Evolutionary conservation across 2,329 filamentous ascomycete species (phyloP).

Genomic region (Epichloe baconii): DNA sequence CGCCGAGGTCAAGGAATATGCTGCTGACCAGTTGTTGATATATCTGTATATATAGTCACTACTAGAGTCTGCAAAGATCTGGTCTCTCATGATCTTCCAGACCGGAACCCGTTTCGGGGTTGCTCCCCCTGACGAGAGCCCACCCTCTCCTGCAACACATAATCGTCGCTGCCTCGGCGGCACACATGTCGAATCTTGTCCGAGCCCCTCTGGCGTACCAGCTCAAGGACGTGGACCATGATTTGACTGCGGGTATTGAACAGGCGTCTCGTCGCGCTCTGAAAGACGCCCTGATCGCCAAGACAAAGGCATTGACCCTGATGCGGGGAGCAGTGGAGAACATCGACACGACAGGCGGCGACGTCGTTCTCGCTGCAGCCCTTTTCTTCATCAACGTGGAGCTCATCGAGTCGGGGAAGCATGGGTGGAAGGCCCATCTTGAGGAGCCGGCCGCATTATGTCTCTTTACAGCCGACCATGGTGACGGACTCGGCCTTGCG

Average conservation of each 20-base stretch:
- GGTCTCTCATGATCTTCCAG: constrained; percentile 30
- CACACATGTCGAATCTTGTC: constrained; percentile 32
- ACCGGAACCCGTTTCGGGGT: constrained; percentile 32
- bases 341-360: constrained; percentile 23
- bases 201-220: constrained; percentile 16
- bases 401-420: constrained; percentile 34
- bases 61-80: constrained; percentile 40
- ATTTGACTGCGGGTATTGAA: constrained; percentile 4
- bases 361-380: constrained; percentile 31
- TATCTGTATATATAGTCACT: constrained; percentile 24
- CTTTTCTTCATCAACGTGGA: constrained; percentile 38
- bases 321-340: constrained; percentile 27
- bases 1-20: not conserved
- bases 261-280: constrained; percentile 18
- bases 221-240: not conserved
- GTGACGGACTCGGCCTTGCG: constrained; percentile 23
- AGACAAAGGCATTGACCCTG: constrained; percentile 30
- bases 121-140: constrained; percentile 27
- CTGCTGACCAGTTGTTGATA: not conserved
- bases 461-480: constrained; percentile 22
- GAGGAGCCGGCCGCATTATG: constrained; percentile 31
- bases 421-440: constrained; percentile 34
- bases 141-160: constrained; percentile 32
- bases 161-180: constrained; percentile 34
- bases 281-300: constrained; percentile 31